Percentiles rank a stretch among this genome's conserved stretches.
Evolutionary conservation across 2,329 filamentous ascomycete genomes (phyloP).

Genomic region (Aspergillus pseudoviridinutans): DNA sequence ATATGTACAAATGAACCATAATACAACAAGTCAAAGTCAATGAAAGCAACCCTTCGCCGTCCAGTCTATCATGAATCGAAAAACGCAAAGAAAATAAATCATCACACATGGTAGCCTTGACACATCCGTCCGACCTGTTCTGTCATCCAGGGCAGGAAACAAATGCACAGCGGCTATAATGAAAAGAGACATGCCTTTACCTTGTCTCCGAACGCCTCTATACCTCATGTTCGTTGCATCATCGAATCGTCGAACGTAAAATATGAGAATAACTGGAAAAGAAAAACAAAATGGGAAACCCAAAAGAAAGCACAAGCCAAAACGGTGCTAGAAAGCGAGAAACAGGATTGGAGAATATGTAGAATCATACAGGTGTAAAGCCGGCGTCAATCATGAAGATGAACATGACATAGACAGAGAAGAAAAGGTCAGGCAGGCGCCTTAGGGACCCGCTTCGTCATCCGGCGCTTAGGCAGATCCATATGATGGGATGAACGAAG

Average conservation of each 20-base stretch:
- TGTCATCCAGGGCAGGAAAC: neutral
- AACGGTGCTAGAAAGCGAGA: neutral
- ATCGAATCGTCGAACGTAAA: neutral
- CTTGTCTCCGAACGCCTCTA: neutral
- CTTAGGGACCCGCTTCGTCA: constrained; percentile 24
- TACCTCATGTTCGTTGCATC: neutral
- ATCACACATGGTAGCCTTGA: neutral
- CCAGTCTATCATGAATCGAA: neutral
- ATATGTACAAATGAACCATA: neutral
- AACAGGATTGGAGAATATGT: neutral
- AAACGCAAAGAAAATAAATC: neutral
- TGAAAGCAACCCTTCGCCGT: neutral
- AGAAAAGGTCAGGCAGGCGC: constrained; percentile 13
- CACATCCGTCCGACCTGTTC: neutral
- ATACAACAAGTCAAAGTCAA: neutral
- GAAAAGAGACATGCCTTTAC: neutral
- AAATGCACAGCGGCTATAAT: neutral
- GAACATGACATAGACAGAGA: constrained; percentile 2
- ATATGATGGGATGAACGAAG: constrained; percentile 53
- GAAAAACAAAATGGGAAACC: neutral
- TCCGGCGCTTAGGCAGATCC: constrained; percentile 40
- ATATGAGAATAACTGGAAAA: neutral
- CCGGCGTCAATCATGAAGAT: neutral
- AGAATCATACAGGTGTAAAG: neutral
- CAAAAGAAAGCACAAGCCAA: too few relatives aligned